phyloP scores from a whole-genome alignment of 371 early-diverging fungal genomes.

The Racocetra persica region DNA sequence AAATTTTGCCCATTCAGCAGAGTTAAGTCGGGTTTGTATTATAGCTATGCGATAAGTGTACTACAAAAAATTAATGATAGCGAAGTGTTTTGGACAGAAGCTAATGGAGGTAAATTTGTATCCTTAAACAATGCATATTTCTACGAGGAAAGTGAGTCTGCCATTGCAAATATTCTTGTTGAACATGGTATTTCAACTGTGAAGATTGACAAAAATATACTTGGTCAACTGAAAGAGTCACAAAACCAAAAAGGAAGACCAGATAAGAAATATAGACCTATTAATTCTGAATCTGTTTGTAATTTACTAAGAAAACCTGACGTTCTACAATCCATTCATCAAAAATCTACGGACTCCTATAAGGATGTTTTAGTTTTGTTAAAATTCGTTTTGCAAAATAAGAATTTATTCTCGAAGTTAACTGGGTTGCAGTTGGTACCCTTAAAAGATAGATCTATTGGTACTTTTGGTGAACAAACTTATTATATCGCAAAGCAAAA shows the following conservation, averaged over 20 bases:
- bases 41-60: background rate
- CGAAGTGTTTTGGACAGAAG: conserved; percentile 9
- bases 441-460: background rate
- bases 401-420: background rate
- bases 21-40: background rate
- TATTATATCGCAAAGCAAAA: background rate
- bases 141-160: background rate
- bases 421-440: background rate
- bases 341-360: background rate
- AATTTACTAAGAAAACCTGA: background rate
- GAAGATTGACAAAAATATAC: background rate
- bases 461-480: background rate
- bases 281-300: background rate
- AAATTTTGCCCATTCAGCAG: background rate
- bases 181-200: background rate
- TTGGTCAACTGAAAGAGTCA: too few species aligned
- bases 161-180: background rate
- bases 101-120: conserved; percentile 9
- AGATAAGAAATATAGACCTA: too few species aligned
- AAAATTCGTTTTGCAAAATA: background rate
- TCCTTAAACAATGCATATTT: background rate
- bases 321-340: background rate
- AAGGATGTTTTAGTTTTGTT: background rate
- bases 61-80: background rate
- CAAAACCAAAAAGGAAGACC: background rate